Conservation (phyloP, 202 grass and related monocot genomes). For the Setaria italica region DNA sequence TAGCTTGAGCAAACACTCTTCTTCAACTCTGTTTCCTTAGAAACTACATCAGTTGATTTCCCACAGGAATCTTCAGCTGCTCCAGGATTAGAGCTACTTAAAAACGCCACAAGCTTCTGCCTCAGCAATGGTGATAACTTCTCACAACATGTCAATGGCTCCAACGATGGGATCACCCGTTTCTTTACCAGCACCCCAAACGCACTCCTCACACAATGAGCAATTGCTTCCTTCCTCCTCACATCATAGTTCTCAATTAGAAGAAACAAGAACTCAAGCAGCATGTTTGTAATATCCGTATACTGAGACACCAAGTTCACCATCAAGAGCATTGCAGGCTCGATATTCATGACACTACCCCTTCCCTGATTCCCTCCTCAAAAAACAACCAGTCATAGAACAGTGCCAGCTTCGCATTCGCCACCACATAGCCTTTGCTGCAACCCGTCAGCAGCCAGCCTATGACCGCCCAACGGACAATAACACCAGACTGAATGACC, state of each 20-base stretch:
- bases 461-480: slow-evolving; percentile 82
- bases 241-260: slow-evolving; percentile 91
- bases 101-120: slow-evolving; percentile 70
- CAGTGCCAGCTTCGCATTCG: slow-evolving; percentile 81
- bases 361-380: slow-evolving; percentile 39
- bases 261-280: slow-evolving; percentile 93
- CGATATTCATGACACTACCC: slow-evolving; percentile 85
- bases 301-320: slow-evolving; percentile 85
- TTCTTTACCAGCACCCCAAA: slow-evolving; percentile 63
- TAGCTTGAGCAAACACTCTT: slow-evolving; percentile 54
- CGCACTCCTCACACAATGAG: slow-evolving; percentile 52
- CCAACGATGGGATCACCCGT: slow-evolving; percentile 71
- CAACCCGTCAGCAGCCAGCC: slow-evolving; percentile 84
- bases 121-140: slow-evolving; percentile 69
- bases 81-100: slow-evolving; percentile 38
- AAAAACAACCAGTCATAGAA: slow-evolving; percentile 97
- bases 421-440: slow-evolving; percentile 67
- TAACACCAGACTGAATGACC: slow-evolving; percentile 70
- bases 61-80: slow-evolving; percentile 37
- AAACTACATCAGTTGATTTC: slow-evolving; percentile 24
- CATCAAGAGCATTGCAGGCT: slow-evolving; percentile 95
- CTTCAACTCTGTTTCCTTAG: slow-evolving; percentile 37
- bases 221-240: slow-evolving; percentile 60
- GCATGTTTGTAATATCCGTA: slow-evolving; percentile 75
- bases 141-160: slow-evolving; percentile 64